Percentiles rank a stretch among this genome's conserved stretches.
Conservation (phyloP, 1,139 yeast genomes). For the Pichiaceae sp. region DNA sequence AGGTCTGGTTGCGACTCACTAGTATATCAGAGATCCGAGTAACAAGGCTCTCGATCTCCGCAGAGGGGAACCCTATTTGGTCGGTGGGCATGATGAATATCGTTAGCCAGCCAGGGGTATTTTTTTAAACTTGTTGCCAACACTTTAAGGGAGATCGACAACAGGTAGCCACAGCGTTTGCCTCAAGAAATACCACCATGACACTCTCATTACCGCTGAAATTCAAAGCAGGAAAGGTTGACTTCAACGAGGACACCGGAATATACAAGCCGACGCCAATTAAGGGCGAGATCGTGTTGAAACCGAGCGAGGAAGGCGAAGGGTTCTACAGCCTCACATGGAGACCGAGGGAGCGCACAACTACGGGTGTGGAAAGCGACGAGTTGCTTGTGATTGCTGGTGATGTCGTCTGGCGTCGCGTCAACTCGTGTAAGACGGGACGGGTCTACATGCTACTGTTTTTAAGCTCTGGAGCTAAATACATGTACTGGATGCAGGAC, state of each 20-base stretch:
- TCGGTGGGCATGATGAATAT: too few species aligned
- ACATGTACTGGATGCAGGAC: slow-evolving; percentile 89
- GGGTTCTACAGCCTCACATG: slow-evolving; percentile 53
- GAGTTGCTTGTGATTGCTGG: slow-evolving; percentile 86
- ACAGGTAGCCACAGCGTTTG: too few species aligned
- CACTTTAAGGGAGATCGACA: too few species aligned
- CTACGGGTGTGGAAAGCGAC: slow-evolving; percentile 40
- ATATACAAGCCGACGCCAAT: slow-evolving; percentile 69
- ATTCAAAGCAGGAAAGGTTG: slow-evolving; percentile 84
- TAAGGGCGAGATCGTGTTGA: slow-evolving; percentile 66
- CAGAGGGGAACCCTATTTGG: slow-evolving; percentile 63
- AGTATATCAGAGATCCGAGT: slow-evolving; percentile 49
- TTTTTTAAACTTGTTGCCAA: too few species aligned
- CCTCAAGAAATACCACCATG: too few species aligned
- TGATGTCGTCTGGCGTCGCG: slow-evolving; percentile 77
- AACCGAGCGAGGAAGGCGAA: slow-evolving; percentile 51
- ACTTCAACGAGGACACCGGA: slow-evolving; percentile 60
- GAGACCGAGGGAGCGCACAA: slow-evolving; percentile 43
- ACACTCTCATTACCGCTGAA: slow-evolving; percentile 26
- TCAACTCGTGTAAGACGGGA: slow-evolving; percentile 70
- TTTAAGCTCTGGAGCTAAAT: slow-evolving; percentile 74
- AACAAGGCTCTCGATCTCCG: slow-evolving; percentile 41
- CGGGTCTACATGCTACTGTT: slow-evolving; percentile 80
- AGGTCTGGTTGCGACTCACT: slow-evolving; percentile 45
- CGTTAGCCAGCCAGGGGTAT: too few species aligned